Percentiles rank a stretch among this genome's conserved stretches.
phyloP scores from a whole-genome alignment of 129 eudicot species.

The Flaveria sonorensis region DNA sequence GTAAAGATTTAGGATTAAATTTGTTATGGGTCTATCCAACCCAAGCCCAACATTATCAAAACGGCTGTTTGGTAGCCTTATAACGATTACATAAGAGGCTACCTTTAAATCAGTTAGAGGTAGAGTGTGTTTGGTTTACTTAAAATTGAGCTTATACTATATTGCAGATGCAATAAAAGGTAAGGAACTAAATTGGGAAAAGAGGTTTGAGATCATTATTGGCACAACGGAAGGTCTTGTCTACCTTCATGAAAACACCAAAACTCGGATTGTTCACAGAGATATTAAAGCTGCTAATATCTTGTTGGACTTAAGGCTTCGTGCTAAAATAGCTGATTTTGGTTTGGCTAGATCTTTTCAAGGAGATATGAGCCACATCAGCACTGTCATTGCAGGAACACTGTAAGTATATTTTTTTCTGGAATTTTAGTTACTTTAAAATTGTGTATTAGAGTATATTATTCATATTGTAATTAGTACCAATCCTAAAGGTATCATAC shows the following conservation, averaged over 20 bases:
- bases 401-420: slow-evolving; percentile 42
- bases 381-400: slow-evolving; percentile 89
- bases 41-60: background rate
- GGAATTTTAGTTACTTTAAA: background rate
- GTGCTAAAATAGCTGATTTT: slow-evolving; percentile 84
- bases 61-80: no score
- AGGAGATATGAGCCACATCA: slow-evolving; percentile 76
- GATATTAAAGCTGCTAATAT: slow-evolving; percentile 82
- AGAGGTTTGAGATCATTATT: slow-evolving; percentile 59
- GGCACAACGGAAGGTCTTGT: slow-evolving; percentile 79
- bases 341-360: slow-evolving; percentile 89
- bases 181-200: slow-evolving; percentile 69
- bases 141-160: background rate
- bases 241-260: slow-evolving; percentile 81
- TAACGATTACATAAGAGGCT: no score
- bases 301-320: slow-evolving; percentile 63
- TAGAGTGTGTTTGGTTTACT: no score
- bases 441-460: background rate
- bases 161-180: slow-evolving; percentile 59
- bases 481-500: no score
- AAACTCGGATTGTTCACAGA: slow-evolving; percentile 63
- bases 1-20: background rate
- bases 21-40: background rate
- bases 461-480: background rate
- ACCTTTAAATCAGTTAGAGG: no score